phyloP scores from a whole-genome alignment of 805 yeast genomes.

The Osmozyma mogii region DNA sequence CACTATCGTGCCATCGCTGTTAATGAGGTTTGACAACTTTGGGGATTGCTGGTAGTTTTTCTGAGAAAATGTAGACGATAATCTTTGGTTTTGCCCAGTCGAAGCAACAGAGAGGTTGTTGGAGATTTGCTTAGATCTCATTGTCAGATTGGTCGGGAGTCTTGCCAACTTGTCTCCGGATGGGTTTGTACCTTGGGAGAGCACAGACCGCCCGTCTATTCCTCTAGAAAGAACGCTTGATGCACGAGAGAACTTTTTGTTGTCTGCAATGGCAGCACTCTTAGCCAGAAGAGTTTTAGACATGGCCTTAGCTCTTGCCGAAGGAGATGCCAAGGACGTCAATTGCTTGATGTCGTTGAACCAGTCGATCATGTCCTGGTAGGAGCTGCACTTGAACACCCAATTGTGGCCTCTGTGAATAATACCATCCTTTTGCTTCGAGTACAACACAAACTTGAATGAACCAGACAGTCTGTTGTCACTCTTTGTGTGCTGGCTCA shows the following conservation, averaged over 20 bases:
- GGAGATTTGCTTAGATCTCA: too few species aligned
- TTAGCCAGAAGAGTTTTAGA: conserved; percentile 15
- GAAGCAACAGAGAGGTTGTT: too few species aligned
- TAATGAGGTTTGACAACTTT: conserved; percentile 31
- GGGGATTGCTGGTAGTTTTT: conserved; percentile 27
- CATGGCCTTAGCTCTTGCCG: conserved; percentile 42
- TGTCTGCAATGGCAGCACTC: conserved; percentile 5
- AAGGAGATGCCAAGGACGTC: conserved; percentile 55
- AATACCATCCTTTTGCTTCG: conserved; percentile 63
- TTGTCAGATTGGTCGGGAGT: too few species aligned
- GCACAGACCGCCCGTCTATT: too few species aligned
- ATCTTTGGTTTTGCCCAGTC: conserved; percentile 17
- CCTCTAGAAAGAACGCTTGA: conserved; percentile 9
- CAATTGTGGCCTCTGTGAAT: conserved; percentile 81
- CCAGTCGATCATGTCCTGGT: conserved; percentile 78
- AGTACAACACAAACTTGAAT: conserved; percentile 72
- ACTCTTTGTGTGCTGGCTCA: conserved; percentile 74
- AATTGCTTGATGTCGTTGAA: conserved; percentile 65
- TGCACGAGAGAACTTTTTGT: conserved; percentile 7
- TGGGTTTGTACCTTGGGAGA: too few species aligned
- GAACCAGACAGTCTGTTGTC: conserved; percentile 49
- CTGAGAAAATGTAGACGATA: conserved; percentile 32
- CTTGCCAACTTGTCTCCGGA: too few species aligned
- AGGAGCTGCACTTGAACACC: conserved; percentile 89
- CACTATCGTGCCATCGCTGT: conserved; percentile 38